These are phyloP conservation scores for Arbutus unedo DNA, from an alignment of 148 eudicot genomes.

Conservation along the genomic window DNA sequence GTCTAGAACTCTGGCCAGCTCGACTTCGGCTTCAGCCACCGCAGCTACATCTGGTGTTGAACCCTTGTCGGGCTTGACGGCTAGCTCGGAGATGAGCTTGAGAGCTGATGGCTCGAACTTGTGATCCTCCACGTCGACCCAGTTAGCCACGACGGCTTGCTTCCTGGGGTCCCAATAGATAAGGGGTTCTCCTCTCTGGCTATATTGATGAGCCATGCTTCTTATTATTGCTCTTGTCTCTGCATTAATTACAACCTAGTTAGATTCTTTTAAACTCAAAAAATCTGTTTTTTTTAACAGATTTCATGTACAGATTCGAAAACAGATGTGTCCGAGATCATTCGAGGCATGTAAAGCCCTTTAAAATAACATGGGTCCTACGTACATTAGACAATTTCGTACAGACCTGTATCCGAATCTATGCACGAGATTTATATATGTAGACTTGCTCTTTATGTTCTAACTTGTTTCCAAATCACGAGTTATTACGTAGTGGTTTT, in stretches of 20 bases:
- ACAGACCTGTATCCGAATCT: too few relatives aligned
- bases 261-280: neutral
- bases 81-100: conserved; percentile 13
- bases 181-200: conserved; percentile 19
- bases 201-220: conserved; percentile 26
- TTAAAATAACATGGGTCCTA: neutral
- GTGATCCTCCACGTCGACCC: conserved; percentile 42
- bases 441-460: too few relatives aligned
- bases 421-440: too few relatives aligned
- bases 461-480: too few relatives aligned
- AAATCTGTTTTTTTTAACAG: too few relatives aligned
- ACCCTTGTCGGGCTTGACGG: conserved; percentile 6
- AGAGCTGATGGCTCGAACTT: conserved; percentile 23
- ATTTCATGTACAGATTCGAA: too few relatives aligned
- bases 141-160: conserved; percentile 27
- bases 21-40: conserved; percentile 11
- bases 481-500: too few relatives aligned
- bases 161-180: conserved; percentile 24
- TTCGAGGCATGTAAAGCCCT: neutral
- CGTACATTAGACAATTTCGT: neutral
- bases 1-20: conserved; percentile 24
- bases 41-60: neutral
- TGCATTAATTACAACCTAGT: conserved; percentile 8
- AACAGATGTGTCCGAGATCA: too few relatives aligned
- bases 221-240: conserved; percentile 43